These are phyloP conservation scores for Novymonas esmeraldas DNA, from an alignment of 208 protist species.

Conservation along the genomic window DNA sequence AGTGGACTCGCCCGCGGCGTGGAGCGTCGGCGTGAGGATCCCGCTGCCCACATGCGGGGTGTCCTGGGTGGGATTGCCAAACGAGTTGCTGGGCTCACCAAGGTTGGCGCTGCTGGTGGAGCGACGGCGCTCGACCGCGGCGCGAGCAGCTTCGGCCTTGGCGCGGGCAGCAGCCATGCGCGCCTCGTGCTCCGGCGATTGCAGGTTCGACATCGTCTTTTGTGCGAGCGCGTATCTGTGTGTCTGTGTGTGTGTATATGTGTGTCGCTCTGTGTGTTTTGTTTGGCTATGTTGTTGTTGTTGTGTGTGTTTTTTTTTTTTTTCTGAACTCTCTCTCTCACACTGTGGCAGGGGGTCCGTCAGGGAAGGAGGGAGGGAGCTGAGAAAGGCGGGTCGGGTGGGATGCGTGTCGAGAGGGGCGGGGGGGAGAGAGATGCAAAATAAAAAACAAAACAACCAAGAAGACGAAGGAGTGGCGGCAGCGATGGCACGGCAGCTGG, in stretches of 20 bases:
- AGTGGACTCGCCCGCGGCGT: neutral
- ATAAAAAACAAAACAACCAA: neutral
- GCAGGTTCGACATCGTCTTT: constrained; percentile 15
- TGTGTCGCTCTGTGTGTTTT: neutral
- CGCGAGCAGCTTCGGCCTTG: constrained; percentile 37
- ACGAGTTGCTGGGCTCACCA: constrained; percentile 10
- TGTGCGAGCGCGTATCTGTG: constrained; percentile 4
- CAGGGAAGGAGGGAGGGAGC: neutral
- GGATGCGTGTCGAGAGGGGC: neutral
- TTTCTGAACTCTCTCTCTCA: neutral
- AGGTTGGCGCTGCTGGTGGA: constrained; percentile 16
- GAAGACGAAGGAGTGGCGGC: neutral
- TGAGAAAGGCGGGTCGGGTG: neutral
- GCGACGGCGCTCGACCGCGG: constrained; percentile 34
- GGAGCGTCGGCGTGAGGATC: constrained; percentile 5
- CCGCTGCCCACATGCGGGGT: neutral
- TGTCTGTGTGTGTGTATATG: constrained; percentile 4
- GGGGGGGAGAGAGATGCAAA: neutral
- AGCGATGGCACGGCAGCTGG: neutral
- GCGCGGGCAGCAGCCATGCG: constrained; percentile 31
- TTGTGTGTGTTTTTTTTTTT: neutral
- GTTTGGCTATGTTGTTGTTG: neutral
- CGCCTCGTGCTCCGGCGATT: constrained; percentile 10
- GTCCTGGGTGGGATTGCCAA: constrained; percentile 5
- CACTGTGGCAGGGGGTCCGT: too few species aligned